A percentile compares a stretch with the other conserved stretches of the same genome.
Conservation (phyloP, 2,329 filamentous ascomycete species). For the Elsinoe perseae region DNA sequence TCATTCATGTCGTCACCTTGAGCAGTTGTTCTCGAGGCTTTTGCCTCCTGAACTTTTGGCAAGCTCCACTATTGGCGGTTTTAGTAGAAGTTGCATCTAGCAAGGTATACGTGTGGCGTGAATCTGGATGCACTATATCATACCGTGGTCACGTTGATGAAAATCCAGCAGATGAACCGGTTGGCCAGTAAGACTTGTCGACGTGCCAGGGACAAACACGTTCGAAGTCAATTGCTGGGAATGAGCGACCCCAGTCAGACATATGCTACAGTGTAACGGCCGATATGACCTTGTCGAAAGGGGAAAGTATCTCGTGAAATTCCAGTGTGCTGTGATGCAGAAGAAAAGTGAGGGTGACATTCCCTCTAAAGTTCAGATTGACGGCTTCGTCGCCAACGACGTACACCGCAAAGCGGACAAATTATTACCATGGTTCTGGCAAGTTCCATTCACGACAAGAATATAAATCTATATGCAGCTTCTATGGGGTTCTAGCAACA, state of each 20-base stretch:
- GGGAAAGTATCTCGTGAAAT: no score
- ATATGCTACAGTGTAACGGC: neutral
- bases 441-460: no score
- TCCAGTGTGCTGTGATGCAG: no score
- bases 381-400: no score
- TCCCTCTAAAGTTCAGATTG: neutral
- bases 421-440: no score
- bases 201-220: neutral
- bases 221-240: neutral
- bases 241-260: neutral
- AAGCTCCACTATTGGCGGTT: no score
- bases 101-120: no score
- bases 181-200: neutral
- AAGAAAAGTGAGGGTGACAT: neutral
- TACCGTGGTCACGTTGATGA: neutral
- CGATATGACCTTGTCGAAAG: neutral
- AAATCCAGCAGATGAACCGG: neutral
- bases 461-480: neutral
- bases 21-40: no score
- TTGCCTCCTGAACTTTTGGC: no score
- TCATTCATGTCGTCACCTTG: no score
- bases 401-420: no score
- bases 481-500: neutral
- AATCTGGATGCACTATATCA: neutral
- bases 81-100: no score